Evolutionary conservation across 2,329 filamentous ascomycete genomes (phyloP).

Genomic region (Dothistroma septosporum): DNA sequence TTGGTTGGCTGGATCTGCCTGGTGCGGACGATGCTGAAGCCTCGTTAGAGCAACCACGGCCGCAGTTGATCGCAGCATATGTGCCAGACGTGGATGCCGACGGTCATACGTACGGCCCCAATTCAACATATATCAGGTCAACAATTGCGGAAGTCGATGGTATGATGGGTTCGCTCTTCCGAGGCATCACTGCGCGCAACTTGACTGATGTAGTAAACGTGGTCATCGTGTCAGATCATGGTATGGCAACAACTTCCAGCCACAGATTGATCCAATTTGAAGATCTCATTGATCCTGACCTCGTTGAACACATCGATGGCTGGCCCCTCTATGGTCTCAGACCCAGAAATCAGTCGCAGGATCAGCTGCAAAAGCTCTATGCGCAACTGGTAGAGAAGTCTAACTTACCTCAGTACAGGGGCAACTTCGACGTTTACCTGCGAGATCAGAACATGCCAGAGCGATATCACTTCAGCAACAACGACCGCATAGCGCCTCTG

Average conservation of each 20-base stretch:
- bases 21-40: slow-evolving; percentile 57
- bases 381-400: slow-evolving; percentile 50
- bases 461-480: slow-evolving; percentile 85
- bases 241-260: slow-evolving; percentile 90
- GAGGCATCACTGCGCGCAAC: slow-evolving; percentile 74
- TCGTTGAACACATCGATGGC: slow-evolving; percentile 82
- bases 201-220: slow-evolving; percentile 87
- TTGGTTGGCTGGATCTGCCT: slow-evolving; percentile 80
- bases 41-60: slow-evolving; percentile 53
- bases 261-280: slow-evolving; percentile 82
- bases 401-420: slow-evolving; percentile 56
- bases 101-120: slow-evolving; percentile 85
- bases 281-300: slow-evolving; percentile 71
- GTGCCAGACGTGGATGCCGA: slow-evolving; percentile 87
- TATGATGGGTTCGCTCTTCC: slow-evolving; percentile 75
- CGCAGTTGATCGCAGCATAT: slow-evolving; percentile 90
- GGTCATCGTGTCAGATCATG: slow-evolving; percentile 94
- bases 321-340: slow-evolving; percentile 91
- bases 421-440: slow-evolving; percentile 81
- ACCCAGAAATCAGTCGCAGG: slow-evolving; percentile 63
- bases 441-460: slow-evolving; percentile 84
- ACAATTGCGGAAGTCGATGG: slow-evolving; percentile 76
- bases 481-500: slow-evolving; percentile 83
- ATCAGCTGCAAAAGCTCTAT: slow-evolving; percentile 60
- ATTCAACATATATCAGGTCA: slow-evolving; percentile 80